Conservation (phyloP, 768 basidiomycete genomes). For the Boletus vinaceobasis region DNA sequence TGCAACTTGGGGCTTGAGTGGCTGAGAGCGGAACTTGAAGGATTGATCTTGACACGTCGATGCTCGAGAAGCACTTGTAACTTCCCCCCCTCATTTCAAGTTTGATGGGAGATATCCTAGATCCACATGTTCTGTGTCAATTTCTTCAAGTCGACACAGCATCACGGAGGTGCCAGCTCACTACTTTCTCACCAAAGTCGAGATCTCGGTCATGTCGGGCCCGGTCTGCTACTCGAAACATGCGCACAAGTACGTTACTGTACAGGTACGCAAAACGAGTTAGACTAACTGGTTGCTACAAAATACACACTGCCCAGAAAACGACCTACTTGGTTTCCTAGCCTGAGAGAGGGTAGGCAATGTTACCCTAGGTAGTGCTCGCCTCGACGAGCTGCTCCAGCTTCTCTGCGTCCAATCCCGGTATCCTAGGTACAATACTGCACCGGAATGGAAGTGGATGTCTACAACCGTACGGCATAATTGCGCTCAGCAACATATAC, state of each 20-base stretch:
- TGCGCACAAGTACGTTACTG: no score
- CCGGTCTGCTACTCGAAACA: neutral
- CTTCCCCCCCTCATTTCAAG: no score
- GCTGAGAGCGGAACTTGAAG: no score
- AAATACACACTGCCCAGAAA: neutral
- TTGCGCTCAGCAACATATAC: neutral
- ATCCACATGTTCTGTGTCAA: no score
- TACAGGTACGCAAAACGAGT: neutral
- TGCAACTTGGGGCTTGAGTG: no score
- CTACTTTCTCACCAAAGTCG: neutral
- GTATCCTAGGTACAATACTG: slow-evolving; percentile 8
- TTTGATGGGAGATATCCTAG: no score
- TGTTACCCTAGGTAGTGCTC: slow-evolving; percentile 4
- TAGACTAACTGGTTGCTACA: neutral
- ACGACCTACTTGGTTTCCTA: neutral
- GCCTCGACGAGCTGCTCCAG: slow-evolving; percentile 15
- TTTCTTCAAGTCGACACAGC: no score
- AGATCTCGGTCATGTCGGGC: neutral
- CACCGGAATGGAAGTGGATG: slow-evolving; percentile 18
- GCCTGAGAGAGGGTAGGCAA: neutral
- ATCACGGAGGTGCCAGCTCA: no score
- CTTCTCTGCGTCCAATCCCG: neutral
- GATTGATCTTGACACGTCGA: no score
- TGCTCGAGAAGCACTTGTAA: no score
- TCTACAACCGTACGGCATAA: neutral